Evolutionary conservation across 495 filamentous ascomycete genomes (phyloP).

Genomic region (Astrothelium subdiscretum): DNA sequence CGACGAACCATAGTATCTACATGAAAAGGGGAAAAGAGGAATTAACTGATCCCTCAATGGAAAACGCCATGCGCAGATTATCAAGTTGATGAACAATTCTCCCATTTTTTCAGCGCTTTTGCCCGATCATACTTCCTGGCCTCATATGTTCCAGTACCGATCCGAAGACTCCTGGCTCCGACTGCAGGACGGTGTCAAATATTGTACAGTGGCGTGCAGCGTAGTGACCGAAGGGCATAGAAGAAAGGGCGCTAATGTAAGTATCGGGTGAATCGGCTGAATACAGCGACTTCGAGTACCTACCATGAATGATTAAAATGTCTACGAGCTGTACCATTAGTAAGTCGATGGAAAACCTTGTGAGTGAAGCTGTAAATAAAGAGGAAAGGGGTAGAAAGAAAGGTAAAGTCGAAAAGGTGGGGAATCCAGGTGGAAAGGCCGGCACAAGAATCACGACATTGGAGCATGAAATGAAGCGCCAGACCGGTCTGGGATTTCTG

Average conservation of each 20-base stretch:
- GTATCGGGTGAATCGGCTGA: not conserved
- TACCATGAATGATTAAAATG: not conserved
- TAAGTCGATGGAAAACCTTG: not conserved
- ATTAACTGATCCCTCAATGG: too few relatives aligned
- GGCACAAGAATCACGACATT: too few relatives aligned
- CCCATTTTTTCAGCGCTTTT: too few relatives aligned
- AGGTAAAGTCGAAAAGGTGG: not conserved
- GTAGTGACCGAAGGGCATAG: not conserved
- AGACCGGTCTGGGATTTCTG: too few relatives aligned
- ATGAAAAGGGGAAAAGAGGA: too few relatives aligned
- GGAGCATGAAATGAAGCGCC: too few relatives aligned
- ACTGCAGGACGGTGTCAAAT: not conserved
- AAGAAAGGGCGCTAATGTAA: not conserved
- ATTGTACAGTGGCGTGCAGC: not conserved
- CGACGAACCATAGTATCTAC: too few relatives aligned
- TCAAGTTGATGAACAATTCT: too few relatives aligned
- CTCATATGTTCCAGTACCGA: not conserved
- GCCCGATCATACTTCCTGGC: not conserved
- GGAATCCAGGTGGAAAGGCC: not conserved
- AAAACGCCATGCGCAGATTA: too few relatives aligned
- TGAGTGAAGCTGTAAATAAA: not conserved
- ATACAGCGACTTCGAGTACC: not conserved
- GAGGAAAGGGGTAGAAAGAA: not conserved
- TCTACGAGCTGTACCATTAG: not conserved
- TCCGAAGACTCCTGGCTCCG: not conserved